A percentile compares a stretch with the other conserved stretches of the same genome.
Conservation (phyloP, 208 protist species). For the Vickermania ingenoplastis region DNA sequence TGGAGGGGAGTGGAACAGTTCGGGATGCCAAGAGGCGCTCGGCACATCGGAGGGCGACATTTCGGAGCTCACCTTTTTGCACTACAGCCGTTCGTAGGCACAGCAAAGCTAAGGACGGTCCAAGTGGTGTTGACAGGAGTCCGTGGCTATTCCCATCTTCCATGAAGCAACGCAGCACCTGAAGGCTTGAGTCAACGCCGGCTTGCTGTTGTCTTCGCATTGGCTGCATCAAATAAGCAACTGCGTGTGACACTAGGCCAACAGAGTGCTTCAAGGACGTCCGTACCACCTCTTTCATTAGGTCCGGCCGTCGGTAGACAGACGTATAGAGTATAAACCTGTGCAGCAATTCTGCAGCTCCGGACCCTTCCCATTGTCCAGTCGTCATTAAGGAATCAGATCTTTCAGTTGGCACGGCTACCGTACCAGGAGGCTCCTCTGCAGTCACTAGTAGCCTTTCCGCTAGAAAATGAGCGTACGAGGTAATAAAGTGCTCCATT, state of each 20-base stretch:
- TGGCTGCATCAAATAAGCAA: conserved; percentile 10
- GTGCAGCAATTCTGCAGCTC: no score
- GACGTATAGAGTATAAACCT: not conserved
- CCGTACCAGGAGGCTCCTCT: no score
- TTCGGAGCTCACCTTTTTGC: conserved; percentile 46
- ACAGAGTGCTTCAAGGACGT: not conserved
- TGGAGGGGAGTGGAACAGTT: conserved; percentile 38
- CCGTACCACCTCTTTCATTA: not conserved
- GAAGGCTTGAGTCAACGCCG: not conserved
- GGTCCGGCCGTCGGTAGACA: not conserved
- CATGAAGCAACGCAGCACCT: conserved; percentile 6
- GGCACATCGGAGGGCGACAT: conserved; percentile 61
- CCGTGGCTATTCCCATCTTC: conserved; percentile 21
- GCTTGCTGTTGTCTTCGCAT: not conserved
- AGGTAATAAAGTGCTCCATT: conserved; percentile 1
- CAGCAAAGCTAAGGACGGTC: conserved; percentile 38
- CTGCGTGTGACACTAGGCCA: conserved; percentile 4
- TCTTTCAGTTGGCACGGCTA: no score
- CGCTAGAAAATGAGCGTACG: not conserved
- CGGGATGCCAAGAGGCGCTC: conserved; percentile 54
- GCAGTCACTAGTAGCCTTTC: not conserved
- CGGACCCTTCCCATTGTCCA: no score
- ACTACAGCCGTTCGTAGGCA: conserved; percentile 61
- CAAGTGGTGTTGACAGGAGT: conserved; percentile 36
- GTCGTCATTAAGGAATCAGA: no score